Base-by-base conservation (phyloP, 306 rosid species). In the Clitoria ternatea region DNA sequence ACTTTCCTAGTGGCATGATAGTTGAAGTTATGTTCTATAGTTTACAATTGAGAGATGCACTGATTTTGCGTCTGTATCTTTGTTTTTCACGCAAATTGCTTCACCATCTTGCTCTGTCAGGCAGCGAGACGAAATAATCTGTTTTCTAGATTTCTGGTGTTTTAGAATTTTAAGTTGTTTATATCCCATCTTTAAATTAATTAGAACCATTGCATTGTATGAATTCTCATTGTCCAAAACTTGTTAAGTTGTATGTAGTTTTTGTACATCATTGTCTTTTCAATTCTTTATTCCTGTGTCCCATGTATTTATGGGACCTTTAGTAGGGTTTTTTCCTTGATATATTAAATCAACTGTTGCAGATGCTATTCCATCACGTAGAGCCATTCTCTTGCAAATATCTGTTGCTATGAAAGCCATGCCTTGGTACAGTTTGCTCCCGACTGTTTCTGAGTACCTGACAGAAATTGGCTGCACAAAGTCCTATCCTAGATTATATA, bases 371-470 rank as follows among this genome's bases (percentile, higher is more conserved):
- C 98, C 98, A 20, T 82, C 91, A 11, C 87, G 76, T 55, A 77
- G 75, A 63, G 92, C 95, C 65, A 94, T 94, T 89, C 79, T 87
- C 54, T 79, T 89, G 85, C 98, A 94, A 86, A 90, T 94, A 65
- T 50, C 2, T 70, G 92, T 89, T 36, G 90, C 96, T 43, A 80
- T 90, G 94, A 90, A 87, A 81, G 90, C 95, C 55, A 90, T 90
- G 98, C 98, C 96, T 60, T 90, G 88, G 87, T 90, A 89, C 80
- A n/a, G 70, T 66, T 20, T 81, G 74, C 95, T 94, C 78, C 97
- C 97, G 18, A 65, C 89, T 61, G 8, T 89, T 59, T 80, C 92
- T 6, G 98, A 94, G 88, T 84, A 84, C 80, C 62, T 90, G 81
- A 71, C 86, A 35, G 98, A 94, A 82, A 76, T 61, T 67, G 97